Conservation (phyloP, 345 rosid species). For the Toxicodendron radicans region DNA sequence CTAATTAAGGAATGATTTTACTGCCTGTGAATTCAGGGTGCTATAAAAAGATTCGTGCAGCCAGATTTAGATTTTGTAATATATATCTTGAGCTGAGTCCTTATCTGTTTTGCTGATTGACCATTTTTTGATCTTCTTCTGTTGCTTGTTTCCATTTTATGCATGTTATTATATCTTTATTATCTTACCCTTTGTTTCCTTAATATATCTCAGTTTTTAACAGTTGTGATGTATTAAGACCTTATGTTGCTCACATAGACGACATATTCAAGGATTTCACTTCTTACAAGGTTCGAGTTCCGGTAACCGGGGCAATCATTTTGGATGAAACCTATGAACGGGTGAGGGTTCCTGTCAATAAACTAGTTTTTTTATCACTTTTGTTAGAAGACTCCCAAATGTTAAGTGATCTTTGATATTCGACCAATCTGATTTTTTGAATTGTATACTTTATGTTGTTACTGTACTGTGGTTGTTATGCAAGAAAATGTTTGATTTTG, state of each 20-base stretch:
- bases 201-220: slow-evolving; percentile 68
- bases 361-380: not conserved
- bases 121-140: not conserved
- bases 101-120: too few relatives aligned
- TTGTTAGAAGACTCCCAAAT: not conserved
- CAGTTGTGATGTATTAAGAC: slow-evolving; percentile 84
- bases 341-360: slow-evolving; percentile 47
- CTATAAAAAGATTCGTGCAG: too few relatives aligned
- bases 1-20: too few relatives aligned
- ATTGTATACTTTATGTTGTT: not conserved
- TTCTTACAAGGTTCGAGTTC: slow-evolving; percentile 96
- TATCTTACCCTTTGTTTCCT: slow-evolving; percentile 31
- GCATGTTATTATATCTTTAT: not conserved
- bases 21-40: too few relatives aligned
- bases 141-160: not conserved
- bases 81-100: too few relatives aligned
- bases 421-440: not conserved
- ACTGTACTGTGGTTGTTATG: not conserved
- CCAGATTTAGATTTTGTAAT: too few relatives aligned
- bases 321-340: slow-evolving; percentile 91
- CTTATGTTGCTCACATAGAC: slow-evolving; percentile 88
- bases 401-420: not conserved
- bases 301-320: slow-evolving; percentile 96
- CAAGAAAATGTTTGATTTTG: not conserved
- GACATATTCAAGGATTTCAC: slow-evolving; percentile 97